Percentiles rank a stretch among this genome's conserved stretches.
Conservation (phyloP, 176 grass and related monocot species). For the Urochloa ruziziensis region DNA sequence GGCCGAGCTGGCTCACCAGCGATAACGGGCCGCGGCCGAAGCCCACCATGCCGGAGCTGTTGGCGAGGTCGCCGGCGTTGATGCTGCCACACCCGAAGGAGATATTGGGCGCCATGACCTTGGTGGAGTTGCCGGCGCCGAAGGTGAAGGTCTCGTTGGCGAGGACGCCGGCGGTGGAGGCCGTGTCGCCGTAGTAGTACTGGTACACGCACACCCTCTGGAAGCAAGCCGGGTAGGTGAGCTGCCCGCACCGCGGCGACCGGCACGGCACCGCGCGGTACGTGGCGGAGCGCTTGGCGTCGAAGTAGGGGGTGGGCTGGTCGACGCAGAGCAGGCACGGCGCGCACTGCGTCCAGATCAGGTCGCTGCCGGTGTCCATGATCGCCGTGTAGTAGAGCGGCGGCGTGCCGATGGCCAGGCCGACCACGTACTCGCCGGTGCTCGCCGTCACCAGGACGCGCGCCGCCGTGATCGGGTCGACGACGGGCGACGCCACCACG, state of each 20-base stretch:
- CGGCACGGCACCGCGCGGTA: slow-evolving; percentile 20
- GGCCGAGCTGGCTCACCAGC: slow-evolving; percentile 45
- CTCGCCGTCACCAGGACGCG: slow-evolving; percentile 21
- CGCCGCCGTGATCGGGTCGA: neutral
- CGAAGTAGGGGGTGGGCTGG: slow-evolving; percentile 41
- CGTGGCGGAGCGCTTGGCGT: neutral
- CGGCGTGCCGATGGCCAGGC: slow-evolving; percentile 48
- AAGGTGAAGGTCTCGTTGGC: slow-evolving; percentile 50
- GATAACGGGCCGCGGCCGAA: slow-evolving; percentile 44
- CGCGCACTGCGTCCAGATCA: slow-evolving; percentile 67
- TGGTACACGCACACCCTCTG: slow-evolving; percentile 36
- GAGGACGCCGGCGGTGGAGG: slow-evolving; percentile 41
- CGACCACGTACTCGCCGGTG: slow-evolving; percentile 33
- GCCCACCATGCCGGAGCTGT: slow-evolving; percentile 50
- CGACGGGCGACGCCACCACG: neutral
- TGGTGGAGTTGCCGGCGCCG: neutral
- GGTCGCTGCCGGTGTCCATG: slow-evolving; percentile 64
- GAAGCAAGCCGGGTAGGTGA: slow-evolving; percentile 21
- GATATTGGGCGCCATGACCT: neutral
- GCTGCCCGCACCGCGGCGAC: slow-evolving; percentile 22
- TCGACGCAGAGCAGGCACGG: slow-evolving; percentile 41
- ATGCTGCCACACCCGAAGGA: slow-evolving; percentile 47
- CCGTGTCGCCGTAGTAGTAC: slow-evolving; percentile 41
- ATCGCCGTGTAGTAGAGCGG: slow-evolving; percentile 18
- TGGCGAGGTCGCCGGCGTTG: slow-evolving; percentile 1